Evolutionary conservation across 257 asterid genomes (phyloP).

Genomic region (Solanum chilense): DNA sequence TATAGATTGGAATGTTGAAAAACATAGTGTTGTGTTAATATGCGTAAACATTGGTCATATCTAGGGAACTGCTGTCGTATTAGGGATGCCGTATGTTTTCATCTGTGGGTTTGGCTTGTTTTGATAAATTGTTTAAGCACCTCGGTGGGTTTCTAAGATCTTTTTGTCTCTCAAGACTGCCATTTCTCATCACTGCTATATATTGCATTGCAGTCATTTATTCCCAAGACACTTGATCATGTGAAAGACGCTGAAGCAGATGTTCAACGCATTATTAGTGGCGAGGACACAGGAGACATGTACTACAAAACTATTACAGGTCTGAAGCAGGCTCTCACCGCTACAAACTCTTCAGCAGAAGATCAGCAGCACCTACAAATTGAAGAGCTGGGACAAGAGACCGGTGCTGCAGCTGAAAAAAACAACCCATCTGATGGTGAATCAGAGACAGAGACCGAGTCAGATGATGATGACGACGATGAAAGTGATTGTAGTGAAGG

Average conservation of each 20-base stretch:
- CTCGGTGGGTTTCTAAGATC: not conserved
- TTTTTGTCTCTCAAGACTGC: not conserved
- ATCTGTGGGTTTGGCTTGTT: not conserved
- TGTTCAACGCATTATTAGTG: constrained; percentile 69
- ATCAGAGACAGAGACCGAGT: constrained; percentile 27
- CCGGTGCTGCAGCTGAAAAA: not conserved
- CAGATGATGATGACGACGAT: constrained; percentile 34
- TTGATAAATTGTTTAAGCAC: not conserved
- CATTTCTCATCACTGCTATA: not conserved
- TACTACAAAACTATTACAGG: constrained; percentile 88
- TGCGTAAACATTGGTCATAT: not conserved
- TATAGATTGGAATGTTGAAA: not conserved
- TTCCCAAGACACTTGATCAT: constrained; percentile 75
- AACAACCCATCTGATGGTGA: constrained; percentile 7
- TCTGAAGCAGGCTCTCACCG: constrained; percentile 59
- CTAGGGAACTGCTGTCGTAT: not conserved
- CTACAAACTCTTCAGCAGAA: constrained; percentile 25
- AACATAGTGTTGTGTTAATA: not conserved
- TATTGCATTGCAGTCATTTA: constrained; percentile 47
- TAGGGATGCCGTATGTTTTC: too few species aligned
- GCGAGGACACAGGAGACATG: constrained; percentile 67
- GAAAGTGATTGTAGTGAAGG: constrained; percentile 22
- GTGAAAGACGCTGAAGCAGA: constrained; percentile 83
- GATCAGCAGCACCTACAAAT: constrained; percentile 10
- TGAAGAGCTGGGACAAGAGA: constrained; percentile 9